Evolutionary conservation across 139 green algal genomes (phyloP), one percentile per base, ranked within the genome.

Genomic region (Chlorella sorokiniana): DNA sequence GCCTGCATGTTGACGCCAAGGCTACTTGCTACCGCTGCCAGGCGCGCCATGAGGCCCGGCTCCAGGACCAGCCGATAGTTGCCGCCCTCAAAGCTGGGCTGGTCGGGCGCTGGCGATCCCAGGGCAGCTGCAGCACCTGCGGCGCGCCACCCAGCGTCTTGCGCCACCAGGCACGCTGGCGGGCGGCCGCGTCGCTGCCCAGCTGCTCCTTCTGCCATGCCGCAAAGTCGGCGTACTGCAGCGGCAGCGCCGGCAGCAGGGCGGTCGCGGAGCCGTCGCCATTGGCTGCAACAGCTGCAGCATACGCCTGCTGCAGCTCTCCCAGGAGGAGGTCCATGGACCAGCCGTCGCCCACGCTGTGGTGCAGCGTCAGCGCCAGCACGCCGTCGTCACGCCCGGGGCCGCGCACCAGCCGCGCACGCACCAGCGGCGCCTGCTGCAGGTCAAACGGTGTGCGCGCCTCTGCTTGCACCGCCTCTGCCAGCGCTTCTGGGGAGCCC

Each of bases 171-270:
- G 70, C 37, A 4, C 73, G 59, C 23, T 68, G 41, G 27, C 48
- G 48, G 11, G 48, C 16, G 48, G 48, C 48, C 48, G 37, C 22
- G 27, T 45, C 31, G 25, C n/a, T 38, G 20, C 22, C 48, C 48
- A 56, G 41, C 33, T 65, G 56, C 67, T 44, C 37, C 22, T 41
- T 31, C 54, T 84, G 79, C 79, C 79, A 84, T 44, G 37, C 52
- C 22, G 67, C 67, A 70, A 48, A 84, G 41, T 78, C 79, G 33
- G 42, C 51, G 67, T 84, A 84, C 73, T 65, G 78, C 29, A 75
- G 27, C 6, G 64, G 23, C 62, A 65, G 56, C 16, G 40, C 16
- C 5, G 9, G 33, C 64, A 71, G 64, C 31, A 56, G n/a, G n/a
- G 48, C 48, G 11, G 48, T 16, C 48, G 14, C 14, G 48, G 16